Conservation (phyloP, 2,329 filamentous ascomycete genomes). For the Chaetomiaceae sp. region DNA sequence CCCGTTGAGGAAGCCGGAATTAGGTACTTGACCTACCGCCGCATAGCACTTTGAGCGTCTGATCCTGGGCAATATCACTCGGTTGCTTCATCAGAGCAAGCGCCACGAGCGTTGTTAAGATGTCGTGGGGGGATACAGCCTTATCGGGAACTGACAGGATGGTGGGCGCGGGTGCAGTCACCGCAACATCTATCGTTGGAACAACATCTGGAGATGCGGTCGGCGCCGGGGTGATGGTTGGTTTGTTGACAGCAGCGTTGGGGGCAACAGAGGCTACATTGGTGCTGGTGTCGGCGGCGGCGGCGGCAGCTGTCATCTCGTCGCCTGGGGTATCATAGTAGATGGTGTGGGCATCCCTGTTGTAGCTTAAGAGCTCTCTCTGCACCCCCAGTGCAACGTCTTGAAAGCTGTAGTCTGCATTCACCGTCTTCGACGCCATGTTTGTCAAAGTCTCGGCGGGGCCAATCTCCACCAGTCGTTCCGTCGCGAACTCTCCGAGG, state of each 20-base stretch:
- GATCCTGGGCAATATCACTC: conserved; percentile 26
- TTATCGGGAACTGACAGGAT: not conserved
- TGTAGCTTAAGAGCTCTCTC: conserved; percentile 27
- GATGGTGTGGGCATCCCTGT: conserved; percentile 15
- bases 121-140: not conserved
- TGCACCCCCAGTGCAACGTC: not conserved
- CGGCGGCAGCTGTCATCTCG: not conserved
- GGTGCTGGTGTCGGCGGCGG: not conserved
- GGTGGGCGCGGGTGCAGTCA: not conserved
- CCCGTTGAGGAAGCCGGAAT: not conserved
- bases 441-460: conserved; percentile 34
- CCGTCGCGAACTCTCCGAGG: conserved; percentile 26
- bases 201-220: not conserved
- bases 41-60: conserved; percentile 33
- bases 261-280: not conserved
- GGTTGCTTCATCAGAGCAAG: conserved; percentile 30
- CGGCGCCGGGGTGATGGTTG: not conserved
- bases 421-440: conserved; percentile 37
- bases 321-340: conserved; percentile 1
- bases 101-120: conserved; percentile 29
- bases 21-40: not conserved
- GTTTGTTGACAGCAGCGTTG: not conserved
- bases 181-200: not conserved
- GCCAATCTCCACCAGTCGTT: conserved; percentile 38
- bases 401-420: conserved; percentile 21